Base-by-base conservation (phyloP, 768 basidiomycete genomes). In the Serendipita sp. region DNA sequence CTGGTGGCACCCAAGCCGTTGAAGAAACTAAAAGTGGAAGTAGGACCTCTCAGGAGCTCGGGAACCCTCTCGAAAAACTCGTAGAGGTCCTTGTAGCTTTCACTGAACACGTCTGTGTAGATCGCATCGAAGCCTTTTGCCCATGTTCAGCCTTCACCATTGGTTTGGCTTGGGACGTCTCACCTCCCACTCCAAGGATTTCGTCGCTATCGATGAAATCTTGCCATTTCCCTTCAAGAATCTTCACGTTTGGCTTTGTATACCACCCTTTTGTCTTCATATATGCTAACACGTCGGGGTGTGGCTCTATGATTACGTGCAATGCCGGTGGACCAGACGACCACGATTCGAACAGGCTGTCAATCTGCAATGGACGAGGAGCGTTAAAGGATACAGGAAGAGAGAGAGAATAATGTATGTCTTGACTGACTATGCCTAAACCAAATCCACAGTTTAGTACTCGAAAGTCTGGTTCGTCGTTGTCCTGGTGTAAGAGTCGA, bases 1-100 rank as follows among this genome's bases (percentile, higher is more conserved):
- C 90, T 92, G 5, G 92, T 97, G 31, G 94, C 95, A 16, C 90
- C 96, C 7, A 99, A 80, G 13, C 96, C 96, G 69, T 99, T 91
- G 79, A 98, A 99, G 74, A 98, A 99, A 64, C 91, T 86, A 70
- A 94, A 89, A 16, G 82, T 77, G n/a, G 87, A 85, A 14, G 83
- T 76, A n/a, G 82, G 79, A 14, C 83, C 83, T 22, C 78, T 77
- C 16, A 97, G 76, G 3, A 99, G 77, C 67, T 87, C 78, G 2
- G 90, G 90, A 2, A 96, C 72, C 48, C 79, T 75, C 62, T 83
- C 82, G 72, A 99, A 97, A 74, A 98, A 95, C 31, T 75, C 75
- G 67, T 81, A 81, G 42, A 98, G 78, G 65, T 86, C 86, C 62
- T 76, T 73, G 68, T 94, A 96, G 60, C 85, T 80, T 70, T 94